These are phyloP conservation scores for Fusarium poae DNA, from an alignment of 2,329 filamentous ascomycete genomes.

Conservation along the genomic window DNA sequence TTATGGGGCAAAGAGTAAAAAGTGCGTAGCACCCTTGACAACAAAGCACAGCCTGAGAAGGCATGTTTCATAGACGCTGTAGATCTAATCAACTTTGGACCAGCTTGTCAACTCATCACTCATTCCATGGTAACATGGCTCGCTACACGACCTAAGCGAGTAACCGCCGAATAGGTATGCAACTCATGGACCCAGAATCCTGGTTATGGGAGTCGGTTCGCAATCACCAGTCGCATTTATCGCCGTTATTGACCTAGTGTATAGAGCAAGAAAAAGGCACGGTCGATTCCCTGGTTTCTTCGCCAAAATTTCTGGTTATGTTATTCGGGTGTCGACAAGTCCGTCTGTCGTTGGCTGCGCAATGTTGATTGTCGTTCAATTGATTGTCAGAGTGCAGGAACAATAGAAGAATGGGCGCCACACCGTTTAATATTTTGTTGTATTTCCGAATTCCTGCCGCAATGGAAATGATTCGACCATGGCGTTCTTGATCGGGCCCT, in stretches of 20 bases:
- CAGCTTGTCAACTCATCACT: not conserved
- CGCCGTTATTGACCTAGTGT: conserved; percentile 12
- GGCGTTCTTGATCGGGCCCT: conserved; percentile 1
- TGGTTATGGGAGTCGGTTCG: conserved; percentile 13
- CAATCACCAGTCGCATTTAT: conserved; percentile 4
- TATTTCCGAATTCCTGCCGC: conserved; percentile 28
- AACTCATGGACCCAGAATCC: conserved; percentile 22
- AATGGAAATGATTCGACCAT: not conserved
- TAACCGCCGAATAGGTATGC: conserved; percentile 25
- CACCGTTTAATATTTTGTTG: conserved; percentile 10
- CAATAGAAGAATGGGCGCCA: conserved; percentile 24
- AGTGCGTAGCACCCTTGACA: conserved; percentile 8
- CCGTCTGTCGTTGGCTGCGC: conserved; percentile 2
- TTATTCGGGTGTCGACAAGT: not conserved
- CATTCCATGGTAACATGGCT: conserved; percentile 8
- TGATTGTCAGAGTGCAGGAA: conserved; percentile 6
- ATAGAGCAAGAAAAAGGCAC: conserved; percentile 1
- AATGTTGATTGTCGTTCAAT: conserved; percentile 5
- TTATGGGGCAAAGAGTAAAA: conserved; percentile 11
- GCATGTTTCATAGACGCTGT: conserved; percentile 16
- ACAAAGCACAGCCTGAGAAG: not conserved
- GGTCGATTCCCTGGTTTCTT: conserved; percentile 10
- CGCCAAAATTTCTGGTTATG: conserved; percentile 5
- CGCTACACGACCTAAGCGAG: conserved; percentile 12
- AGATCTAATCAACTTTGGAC: conserved; percentile 4